Evolutionary conservation across 2,329 filamentous ascomycete species (phyloP).

Genomic region (Capronia americana): DNA sequence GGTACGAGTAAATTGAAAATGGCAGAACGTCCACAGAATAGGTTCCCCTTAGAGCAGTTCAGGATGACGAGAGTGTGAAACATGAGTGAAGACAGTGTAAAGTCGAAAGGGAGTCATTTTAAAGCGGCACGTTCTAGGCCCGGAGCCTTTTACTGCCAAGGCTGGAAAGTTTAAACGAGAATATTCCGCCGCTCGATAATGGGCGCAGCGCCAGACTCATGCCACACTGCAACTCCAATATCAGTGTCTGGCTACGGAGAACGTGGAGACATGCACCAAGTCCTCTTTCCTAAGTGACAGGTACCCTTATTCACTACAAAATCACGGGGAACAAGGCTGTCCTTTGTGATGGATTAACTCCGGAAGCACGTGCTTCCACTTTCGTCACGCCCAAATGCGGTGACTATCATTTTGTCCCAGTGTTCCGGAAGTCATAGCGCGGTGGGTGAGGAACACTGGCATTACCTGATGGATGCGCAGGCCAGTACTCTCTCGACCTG

Average conservation of each 20-base stretch:
- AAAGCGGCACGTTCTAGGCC: background rate
- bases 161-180: constrained; percentile 8
- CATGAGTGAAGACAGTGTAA: no score
- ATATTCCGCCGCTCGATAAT: constrained; percentile 4
- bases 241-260: background rate
- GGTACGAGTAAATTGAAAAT: no score
- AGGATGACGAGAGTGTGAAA: no score
- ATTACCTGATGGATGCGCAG: constrained; percentile 41
- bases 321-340: constrained; percentile 5
- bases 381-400: constrained; percentile 38
- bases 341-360: constrained; percentile 31
- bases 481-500: constrained; percentile 44
- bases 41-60: no score
- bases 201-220: background rate
- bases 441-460: constrained; percentile 41
- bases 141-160: background rate
- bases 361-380: constrained; percentile 41
- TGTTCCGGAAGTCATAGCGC: constrained; percentile 38
- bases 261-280: background rate
- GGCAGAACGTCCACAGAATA: no score
- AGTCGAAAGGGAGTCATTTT: no score
- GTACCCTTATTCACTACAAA: background rate
- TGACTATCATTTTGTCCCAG: constrained; percentile 38
- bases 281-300: background rate
- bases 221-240: constrained; percentile 6